Conservation (phyloP, 1,284 basidiomycete genomes). For the Rhizopogon parksii region DNA sequence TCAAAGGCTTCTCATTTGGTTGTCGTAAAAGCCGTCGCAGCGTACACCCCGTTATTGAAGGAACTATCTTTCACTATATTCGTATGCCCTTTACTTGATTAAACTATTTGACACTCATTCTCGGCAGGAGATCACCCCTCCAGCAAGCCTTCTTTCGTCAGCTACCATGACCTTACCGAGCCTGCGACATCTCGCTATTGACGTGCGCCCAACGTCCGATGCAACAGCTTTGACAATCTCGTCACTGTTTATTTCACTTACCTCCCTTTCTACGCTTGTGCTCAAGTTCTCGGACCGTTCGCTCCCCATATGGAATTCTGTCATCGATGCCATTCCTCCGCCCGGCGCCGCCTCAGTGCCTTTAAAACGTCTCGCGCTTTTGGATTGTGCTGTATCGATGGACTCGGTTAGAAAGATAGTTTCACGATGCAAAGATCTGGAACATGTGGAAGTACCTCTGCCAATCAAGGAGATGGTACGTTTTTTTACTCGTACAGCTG, state of each 20-base stretch:
- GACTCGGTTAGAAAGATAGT: slow-evolving; percentile 38
- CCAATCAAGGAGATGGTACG: slow-evolving; percentile 47
- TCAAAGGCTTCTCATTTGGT: slow-evolving; percentile 43
- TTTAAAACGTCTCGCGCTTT: slow-evolving; percentile 39
- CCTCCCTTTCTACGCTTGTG: slow-evolving; percentile 32
- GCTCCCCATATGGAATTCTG: slow-evolving; percentile 29
- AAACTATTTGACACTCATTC: not conserved
- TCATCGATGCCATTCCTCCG: slow-evolving; percentile 37
- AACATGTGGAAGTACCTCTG: slow-evolving; percentile 44
- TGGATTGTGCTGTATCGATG: slow-evolving; percentile 38
- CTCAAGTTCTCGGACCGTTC: slow-evolving; percentile 44
- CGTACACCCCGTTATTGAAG: slow-evolving; percentile 45
- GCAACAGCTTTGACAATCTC: slow-evolving; percentile 28
- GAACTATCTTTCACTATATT: slow-evolving; percentile 53
- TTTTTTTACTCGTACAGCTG: not conserved
- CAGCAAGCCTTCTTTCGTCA: slow-evolving; percentile 20
- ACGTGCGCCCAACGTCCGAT: slow-evolving; percentile 34
- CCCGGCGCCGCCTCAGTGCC: slow-evolving; percentile 35
- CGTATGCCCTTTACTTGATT: slow-evolving; percentile 30
- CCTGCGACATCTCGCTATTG: slow-evolving; percentile 49
- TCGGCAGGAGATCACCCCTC: slow-evolving; percentile 31
- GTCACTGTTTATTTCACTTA: slow-evolving; percentile 31
- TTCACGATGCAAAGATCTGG: slow-evolving; percentile 37
- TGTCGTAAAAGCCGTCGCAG: slow-evolving; percentile 37
- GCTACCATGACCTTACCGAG: slow-evolving; percentile 28